Evolutionary conservation across 208 protist species (phyloP), one percentile per base, ranked within the genome.

Genomic region (Blechomonas ayalai): DNA sequence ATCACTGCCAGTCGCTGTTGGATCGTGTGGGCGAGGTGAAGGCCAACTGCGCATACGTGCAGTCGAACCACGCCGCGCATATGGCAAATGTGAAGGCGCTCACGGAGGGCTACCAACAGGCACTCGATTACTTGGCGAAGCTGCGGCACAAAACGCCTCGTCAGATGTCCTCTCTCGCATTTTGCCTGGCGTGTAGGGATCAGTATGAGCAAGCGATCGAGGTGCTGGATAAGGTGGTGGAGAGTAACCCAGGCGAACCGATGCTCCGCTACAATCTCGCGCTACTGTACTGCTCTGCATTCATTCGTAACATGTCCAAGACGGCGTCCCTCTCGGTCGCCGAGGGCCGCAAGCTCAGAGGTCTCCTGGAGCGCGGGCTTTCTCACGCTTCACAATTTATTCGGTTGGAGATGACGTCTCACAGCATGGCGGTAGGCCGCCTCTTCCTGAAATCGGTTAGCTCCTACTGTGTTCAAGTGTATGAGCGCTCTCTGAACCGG

Each of bases 51-150:
- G 23, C 51, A 9, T 71, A 75, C 48, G 71, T 81, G 20, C 59
- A 48, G 23, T 12, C 31, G 10, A 58, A 82, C 47, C 59, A 74
- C 27, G 53, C 67, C 20, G 70, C 57, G 5, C 73, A 90, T 58
- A 82, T 79, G 37, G 73, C 84, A 13, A 88, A 81, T 52, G 75
- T 83, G 29, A 84, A 85, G 59, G 68, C 70, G 50, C 64, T 77
- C 33, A 73, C 67, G 42, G 77, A 82, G 24, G 49, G 72, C 46
- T 90, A 82, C 65, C 82, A 85, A 59, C 70, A 80, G 49, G 79
- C 80, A 8, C 67, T 80, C 20, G 77, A 92, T 56, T 80, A 92
- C 57, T 66, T 85, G 13, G 50, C 46, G 27, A 32, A 43, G 28
- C 49, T 53, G 20, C 34, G 39, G 25, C 56, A 70, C 39, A 64